Evolutionary conservation across 1,139 yeast species (phyloP).

Genomic region (Scheffersomyces illinoinensis): DNA sequence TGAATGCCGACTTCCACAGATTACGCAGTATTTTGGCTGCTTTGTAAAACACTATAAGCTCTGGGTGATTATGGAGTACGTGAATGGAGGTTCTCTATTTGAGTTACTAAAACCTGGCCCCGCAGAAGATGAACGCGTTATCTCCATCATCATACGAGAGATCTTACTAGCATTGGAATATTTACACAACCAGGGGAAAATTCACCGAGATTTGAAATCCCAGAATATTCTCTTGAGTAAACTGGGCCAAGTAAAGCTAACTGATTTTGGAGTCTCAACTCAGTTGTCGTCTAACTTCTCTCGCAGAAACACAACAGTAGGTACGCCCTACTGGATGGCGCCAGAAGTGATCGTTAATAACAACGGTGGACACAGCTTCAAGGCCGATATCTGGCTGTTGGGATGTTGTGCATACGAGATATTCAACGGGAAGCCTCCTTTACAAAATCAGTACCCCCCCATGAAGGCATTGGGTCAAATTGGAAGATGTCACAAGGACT

Average conservation of each 20-base stretch:
- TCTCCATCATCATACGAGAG: conserved; percentile 60
- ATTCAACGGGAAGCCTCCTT: conserved; percentile 82
- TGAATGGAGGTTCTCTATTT: conserved; percentile 81
- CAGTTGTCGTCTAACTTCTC: conserved; percentile 75
- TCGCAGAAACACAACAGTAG: conserved; percentile 93
- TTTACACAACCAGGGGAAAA: conserved; percentile 75
- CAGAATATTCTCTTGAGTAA: conserved; percentile 75
- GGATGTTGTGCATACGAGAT: conserved; percentile 89
- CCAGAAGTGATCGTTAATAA: conserved; percentile 92
- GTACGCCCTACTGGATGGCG: conserved; percentile 99
- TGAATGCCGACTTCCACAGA: conserved; percentile 68
- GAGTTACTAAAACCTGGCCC: conserved; percentile 69
- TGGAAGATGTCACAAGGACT: conserved; percentile 37
- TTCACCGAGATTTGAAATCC: conserved; percentile 85
- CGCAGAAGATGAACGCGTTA: conserved; percentile 40
- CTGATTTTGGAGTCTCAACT: conserved; percentile 98
- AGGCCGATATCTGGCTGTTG: conserved; percentile 95
- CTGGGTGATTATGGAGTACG: conserved; percentile 85
- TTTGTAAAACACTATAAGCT: conserved; percentile 76
- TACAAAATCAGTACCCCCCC: conserved; percentile 66
- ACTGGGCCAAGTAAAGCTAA: conserved; percentile 80
- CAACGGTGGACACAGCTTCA: conserved; percentile 71
- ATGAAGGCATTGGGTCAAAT: conserved; percentile 69
- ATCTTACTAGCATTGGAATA: conserved; percentile 69
- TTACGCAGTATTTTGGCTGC: conserved; percentile 78